Conservation (phyloP, 139 green algal species). For the Tetradesmus obliquus region DNA sequence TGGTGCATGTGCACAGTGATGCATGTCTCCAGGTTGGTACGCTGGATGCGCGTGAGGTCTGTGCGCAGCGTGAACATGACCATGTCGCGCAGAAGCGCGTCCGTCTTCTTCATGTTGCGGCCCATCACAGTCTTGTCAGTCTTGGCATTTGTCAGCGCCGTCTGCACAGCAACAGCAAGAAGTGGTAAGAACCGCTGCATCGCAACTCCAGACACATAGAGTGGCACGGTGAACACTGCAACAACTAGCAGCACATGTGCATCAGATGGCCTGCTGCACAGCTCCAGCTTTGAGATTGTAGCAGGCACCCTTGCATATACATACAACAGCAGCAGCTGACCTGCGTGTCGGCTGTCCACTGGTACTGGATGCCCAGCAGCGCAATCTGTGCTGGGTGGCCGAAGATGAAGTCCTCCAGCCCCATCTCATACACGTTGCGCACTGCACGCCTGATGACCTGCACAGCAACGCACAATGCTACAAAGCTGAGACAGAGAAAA, state of each 20-base stretch:
- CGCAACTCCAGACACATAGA: background rate
- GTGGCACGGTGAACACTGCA: background rate
- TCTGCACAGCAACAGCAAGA: constrained; percentile 7
- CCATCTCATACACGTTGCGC: constrained; percentile 87
- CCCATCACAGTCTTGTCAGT: constrained; percentile 90
- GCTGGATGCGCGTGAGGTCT: constrained; percentile 86
- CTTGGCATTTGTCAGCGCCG: constrained; percentile 71
- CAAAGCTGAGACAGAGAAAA: background rate
- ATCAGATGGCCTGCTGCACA: too few relatives aligned
- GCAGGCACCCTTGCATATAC: background rate
- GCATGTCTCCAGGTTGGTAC: constrained; percentile 97
- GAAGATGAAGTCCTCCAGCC: constrained; percentile 92
- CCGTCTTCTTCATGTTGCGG: constrained; percentile 89
- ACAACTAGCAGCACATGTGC: background rate
- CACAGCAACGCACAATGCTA: background rate
- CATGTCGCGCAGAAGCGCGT: constrained; percentile 71
- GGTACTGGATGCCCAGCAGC: constrained; percentile 95
- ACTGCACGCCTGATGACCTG: constrained; percentile 79
- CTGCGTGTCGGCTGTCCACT: constrained; percentile 96
- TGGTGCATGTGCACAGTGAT: constrained; percentile 99
- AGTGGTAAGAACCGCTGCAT: background rate
- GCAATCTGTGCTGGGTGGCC: constrained; percentile 82
- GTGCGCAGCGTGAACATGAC: constrained; percentile 85
- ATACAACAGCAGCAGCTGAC: constrained; percentile 28
- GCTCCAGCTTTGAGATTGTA: background rate